phyloP scores from a whole-genome alignment of 208 protist species.

The Crithidia fasciculata region DNA sequence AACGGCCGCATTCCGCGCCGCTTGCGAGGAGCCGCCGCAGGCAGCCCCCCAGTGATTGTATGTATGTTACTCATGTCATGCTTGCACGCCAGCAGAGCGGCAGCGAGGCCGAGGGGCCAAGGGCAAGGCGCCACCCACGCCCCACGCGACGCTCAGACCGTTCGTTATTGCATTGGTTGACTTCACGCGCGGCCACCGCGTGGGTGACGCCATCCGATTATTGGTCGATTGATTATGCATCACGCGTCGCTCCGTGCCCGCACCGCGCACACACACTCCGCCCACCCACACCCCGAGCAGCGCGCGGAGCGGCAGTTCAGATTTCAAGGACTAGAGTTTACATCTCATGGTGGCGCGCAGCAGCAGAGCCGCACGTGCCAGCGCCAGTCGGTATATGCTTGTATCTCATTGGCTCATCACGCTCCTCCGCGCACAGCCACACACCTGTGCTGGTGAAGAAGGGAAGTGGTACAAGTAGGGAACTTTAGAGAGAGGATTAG shows the following conservation, averaged over 20 bases:
- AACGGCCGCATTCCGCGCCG: slow-evolving; percentile 16
- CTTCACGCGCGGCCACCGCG: slow-evolving; percentile 13
- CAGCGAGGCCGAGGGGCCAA: no score
- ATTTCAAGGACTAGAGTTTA: slow-evolving; percentile 54
- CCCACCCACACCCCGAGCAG: background rate
- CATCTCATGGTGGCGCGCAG: slow-evolving; percentile 28
- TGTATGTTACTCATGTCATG: slow-evolving; percentile 42
- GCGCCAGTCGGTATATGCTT: slow-evolving; percentile 51
- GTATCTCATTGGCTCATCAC: slow-evolving; percentile 35
- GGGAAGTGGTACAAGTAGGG: no score
- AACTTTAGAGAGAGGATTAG: no score
- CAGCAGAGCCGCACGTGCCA: slow-evolving; percentile 5
- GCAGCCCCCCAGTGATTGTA: slow-evolving; percentile 35
- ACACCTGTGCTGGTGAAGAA: no score
- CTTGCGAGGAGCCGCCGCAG: slow-evolving; percentile 26
- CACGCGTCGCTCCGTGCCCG: background rate
- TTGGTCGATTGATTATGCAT: slow-evolving; percentile 26
- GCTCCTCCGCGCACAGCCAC: background rate
- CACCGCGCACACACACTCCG: background rate
- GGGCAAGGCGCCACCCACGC: slow-evolving; percentile 10
- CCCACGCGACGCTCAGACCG: slow-evolving; percentile 2
- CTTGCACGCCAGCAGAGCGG: slow-evolving; percentile 25
- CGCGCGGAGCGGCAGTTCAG: slow-evolving; percentile 23
- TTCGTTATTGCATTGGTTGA: slow-evolving; percentile 23
- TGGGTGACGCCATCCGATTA: slow-evolving; percentile 16